Evolutionary conservation across 2,329 filamentous ascomycete species (phyloP), one percentile per base, ranked within the genome.

Genomic region (Thermomyces lanuginosus): DNA sequence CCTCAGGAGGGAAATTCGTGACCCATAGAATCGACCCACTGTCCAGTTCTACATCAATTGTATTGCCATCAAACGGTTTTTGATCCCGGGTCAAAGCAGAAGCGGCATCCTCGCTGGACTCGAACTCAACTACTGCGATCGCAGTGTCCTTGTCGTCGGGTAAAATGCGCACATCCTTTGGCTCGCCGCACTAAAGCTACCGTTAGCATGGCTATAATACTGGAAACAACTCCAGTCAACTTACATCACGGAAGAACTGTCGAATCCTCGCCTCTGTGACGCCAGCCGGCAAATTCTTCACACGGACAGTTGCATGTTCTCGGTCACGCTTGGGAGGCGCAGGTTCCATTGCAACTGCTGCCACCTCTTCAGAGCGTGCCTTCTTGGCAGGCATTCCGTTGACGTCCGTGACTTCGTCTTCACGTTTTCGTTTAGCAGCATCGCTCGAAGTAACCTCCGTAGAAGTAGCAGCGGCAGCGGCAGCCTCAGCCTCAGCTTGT

Each of bases 241-340:
- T 52, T 41, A 61, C 57, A 39, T 84, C 81, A 44, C 76, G 76
- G 57, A 98, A 95, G 49, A 92, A 95, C 48, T 92, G 79, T 30
- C 77, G 72, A 8, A 95, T 56, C 40, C 76, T 76, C 8, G 69
- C 74, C 42, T 81, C 72, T 1, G 72, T 72, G 1, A 73, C 68
- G 28, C 76, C 68, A 3, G 48, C 41, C 2, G 89, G 83, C 13
- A 98, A 55, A 39, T 83, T 78, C 26, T 69, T 73, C 3, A 92
- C 74, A 28, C 91, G 69, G 24, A 95, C 66, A 0, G 80, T 84
- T 1, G 82, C 76, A 49, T 95, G 78, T 46, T 98, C 89, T 21
- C 89, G 74, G 51, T 98, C 84, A 29, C 89, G 74, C 49, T 81
- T 86, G 16, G 63, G 51, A 16, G 57, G 48, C 31, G 35, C 40